Percentiles rank a stretch among this genome's conserved stretches.
Evolutionary conservation across 805 yeast species (phyloP).

Genomic region (Lipomyces chichibuensis): DNA sequence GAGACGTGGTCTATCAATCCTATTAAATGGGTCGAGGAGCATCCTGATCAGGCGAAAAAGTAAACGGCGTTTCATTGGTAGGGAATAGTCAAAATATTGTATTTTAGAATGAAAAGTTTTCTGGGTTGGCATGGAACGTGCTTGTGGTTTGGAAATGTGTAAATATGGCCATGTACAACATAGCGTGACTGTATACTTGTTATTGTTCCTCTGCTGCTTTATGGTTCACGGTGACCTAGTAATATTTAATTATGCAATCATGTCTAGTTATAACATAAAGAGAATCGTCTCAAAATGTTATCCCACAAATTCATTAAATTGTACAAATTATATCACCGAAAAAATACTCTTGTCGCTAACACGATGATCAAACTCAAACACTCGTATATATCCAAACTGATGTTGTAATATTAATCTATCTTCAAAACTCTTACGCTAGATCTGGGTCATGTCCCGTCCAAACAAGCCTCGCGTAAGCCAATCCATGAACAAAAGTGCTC

Average conservation of each 20-base stretch:
- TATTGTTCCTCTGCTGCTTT: not conserved
- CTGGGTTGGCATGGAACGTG: not conserved
- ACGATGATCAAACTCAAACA: not conserved
- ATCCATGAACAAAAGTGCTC: slow-evolving; percentile 66
- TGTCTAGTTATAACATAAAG: not conserved
- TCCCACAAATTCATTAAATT: not conserved
- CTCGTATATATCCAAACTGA: not conserved
- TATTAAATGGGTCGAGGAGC: slow-evolving; percentile 4
- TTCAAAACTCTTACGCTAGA: slow-evolving; percentile 9
- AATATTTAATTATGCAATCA: not conserved
- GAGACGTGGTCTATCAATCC: slow-evolving; percentile 28
- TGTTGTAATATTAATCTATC: not conserved
- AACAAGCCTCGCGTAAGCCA: slow-evolving; percentile 55
- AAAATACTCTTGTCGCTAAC: not conserved
- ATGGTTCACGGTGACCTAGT: not conserved
- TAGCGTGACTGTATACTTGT: not conserved
- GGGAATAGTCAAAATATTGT: not conserved
- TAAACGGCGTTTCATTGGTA: slow-evolving; percentile 1
- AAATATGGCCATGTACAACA: not conserved
- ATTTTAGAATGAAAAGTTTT: not conserved
- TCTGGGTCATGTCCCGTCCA: slow-evolving; percentile 36
- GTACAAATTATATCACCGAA: not conserved
- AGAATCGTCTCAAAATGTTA: not conserved
- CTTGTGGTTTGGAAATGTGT: not conserved
- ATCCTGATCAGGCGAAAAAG: not conserved